phyloP scores from a whole-genome alignment of 495 filamentous ascomycete species.

The Letharia columbiana region DNA sequence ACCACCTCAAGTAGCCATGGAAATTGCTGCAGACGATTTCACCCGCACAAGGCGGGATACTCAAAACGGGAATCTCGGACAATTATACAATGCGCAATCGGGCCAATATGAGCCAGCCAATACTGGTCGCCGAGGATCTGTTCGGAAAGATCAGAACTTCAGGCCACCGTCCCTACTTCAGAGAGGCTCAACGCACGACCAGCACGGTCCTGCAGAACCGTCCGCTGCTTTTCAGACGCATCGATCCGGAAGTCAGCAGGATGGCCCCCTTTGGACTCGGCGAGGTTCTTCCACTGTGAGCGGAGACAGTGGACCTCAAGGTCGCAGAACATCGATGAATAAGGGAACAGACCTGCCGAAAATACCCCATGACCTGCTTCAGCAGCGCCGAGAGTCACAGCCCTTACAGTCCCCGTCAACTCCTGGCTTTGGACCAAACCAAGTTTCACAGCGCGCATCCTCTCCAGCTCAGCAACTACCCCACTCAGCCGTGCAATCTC shows the following conservation, averaged over 20 bases:
- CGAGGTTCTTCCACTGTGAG: conserved; percentile 93
- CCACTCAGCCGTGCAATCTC: conserved; percentile 18
- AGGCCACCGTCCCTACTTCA: conserved; percentile 77
- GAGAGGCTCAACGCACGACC: conserved; percentile 49
- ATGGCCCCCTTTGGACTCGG: conserved; percentile 59
- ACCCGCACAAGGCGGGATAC: conserved; percentile 76
- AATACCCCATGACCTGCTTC: conserved; percentile 35
- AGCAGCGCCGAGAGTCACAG: conserved; percentile 23
- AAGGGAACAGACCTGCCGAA: conserved; percentile 38
- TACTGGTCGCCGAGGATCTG: conserved; percentile 61
- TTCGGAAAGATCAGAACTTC: conserved; percentile 55
- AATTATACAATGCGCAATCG: conserved; percentile 89
- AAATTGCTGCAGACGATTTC: conserved; percentile 93
- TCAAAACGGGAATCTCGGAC: conserved; percentile 52
- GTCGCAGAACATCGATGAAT: conserved; percentile 49
- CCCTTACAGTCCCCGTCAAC: conserved; percentile 20
- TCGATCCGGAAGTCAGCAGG: conserved; percentile 53
- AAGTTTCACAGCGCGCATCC: conserved; percentile 6
- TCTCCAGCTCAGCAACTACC: conserved; percentile 14
- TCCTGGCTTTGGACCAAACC: conserved; percentile 6
- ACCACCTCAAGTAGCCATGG: conserved; percentile 46
- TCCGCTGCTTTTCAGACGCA: conserved; percentile 86
- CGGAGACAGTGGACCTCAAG: conserved; percentile 70
- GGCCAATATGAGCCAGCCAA: conserved; percentile 87
- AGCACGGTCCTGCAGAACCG: conserved; percentile 71